Evolutionary conservation across 345 rosid species (phyloP), one percentile per base, ranked within the genome.

Genomic region (Gossypium sturtianum): DNA sequence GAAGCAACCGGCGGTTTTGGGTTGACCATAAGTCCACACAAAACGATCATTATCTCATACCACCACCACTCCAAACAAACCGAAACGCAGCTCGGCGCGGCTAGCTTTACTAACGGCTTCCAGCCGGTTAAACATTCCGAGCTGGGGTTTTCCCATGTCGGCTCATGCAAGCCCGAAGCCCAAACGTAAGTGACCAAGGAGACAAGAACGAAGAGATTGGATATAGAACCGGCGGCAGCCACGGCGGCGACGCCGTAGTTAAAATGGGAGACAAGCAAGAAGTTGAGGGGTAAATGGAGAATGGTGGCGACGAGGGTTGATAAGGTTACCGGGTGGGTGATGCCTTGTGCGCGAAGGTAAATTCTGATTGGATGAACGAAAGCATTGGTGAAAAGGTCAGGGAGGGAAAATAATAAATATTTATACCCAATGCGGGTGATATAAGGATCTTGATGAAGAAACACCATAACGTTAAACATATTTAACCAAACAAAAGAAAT

Each of bases 21-120:
- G 75, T 84, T 81, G 15, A 71, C 82, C 69, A 92, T 74, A 66
- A 89, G 80, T 25, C 98, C 98, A 53, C 98, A 92, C 12, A 90
- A 41, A 38, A 92, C 86, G 80, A 89, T 92, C 97, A 92, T 94
- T 84, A 94, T 89, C 88, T 90, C 94, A 77, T 88, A 90, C 94
- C 94, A 90, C 94, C 94, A 88, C 94, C 94, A 90, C 84, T 94
- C 98, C 44, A 94, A 78, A 69, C 98, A 94, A 22, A 94, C 98
- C 22, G 97, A 92, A n/a, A 92, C 83, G 79, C 98, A 94, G 84
- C 97, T 92, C 3, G 98, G 98, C 17, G 82, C 94, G 8, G 97
- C 93, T 1, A 94, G 84, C 76, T 84, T 82, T 1, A 92, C 84
- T 54, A 94, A 86, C 15, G 97, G 97, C 62, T 62, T 83, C 98